Evolutionary conservation across 192 early-diverging fungal genomes (phyloP).

Genomic region (Mortierella hygrophila): DNA sequence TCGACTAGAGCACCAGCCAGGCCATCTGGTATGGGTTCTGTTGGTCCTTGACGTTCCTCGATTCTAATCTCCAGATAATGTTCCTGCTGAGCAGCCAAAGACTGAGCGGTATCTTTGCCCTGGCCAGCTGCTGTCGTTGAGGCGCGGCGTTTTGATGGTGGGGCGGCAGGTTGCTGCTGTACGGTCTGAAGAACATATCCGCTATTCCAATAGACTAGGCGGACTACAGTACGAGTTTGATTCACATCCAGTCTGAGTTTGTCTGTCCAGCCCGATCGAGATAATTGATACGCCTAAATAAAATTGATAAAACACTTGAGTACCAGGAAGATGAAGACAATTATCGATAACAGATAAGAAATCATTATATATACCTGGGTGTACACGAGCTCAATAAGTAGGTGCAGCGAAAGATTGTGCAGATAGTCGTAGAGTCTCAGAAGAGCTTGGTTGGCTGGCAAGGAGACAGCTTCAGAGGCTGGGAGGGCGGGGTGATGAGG

Average conservation of each 20-base stretch:
- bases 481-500: constrained; percentile 6
- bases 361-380: constrained; percentile 60
- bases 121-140: constrained; percentile 17
- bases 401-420: constrained; percentile 73
- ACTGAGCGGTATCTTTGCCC: background rate
- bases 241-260: constrained; percentile 61
- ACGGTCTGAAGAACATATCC: constrained; percentile 12
- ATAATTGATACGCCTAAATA: constrained; percentile 28
- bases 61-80: constrained; percentile 51
- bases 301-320: background rate
- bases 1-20: constrained; percentile 51
- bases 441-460: constrained; percentile 67
- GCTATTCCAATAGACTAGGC: constrained; percentile 60
- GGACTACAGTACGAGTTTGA: constrained; percentile 35
- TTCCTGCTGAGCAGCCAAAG: constrained; percentile 26
- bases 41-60: constrained; percentile 26
- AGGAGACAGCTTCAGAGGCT: background rate
- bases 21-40: constrained; percentile 32
- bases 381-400: constrained; percentile 78
- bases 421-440: constrained; percentile 82
- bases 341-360: no score
- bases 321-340: background rate
- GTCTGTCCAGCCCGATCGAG: constrained; percentile 60
- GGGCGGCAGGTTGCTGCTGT: constrained; percentile 8
- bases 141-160: constrained; percentile 27